Evolutionary conservation across 2,329 filamentous ascomycete species (phyloP), one percentile per base, ranked within the genome.

Genomic region (Cercospora berteroae): DNA sequence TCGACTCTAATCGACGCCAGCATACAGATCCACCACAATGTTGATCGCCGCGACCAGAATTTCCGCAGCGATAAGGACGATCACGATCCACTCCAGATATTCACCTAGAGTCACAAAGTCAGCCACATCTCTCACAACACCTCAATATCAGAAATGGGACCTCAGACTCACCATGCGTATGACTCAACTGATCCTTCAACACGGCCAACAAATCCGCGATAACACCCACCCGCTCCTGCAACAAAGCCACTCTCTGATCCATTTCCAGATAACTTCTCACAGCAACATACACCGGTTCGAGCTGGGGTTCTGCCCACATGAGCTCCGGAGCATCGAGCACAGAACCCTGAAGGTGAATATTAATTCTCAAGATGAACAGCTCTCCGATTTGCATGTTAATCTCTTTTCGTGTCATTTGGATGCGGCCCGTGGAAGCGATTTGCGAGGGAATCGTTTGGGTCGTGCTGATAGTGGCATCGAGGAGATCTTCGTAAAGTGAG

Each of bases 371-470:
- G 77, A 99, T 98, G 80, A 99, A 99, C 63, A 99, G 87, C 82
- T 99, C 94, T 78, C 95, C 95, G 69, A 99, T 97, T 81, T 98
- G 94, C 94, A 98, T 98, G 83, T 98, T 98, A 84, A 99, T 97
- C 78, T 98, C 89, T 67, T 89, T 88, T 52, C 94, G 89, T 67
- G 89, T 93, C 67, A 99, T 87, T 64, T 92, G 90, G 76, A 99
- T 95, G 76, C 94, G 95, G 70, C 95, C 95, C 0, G 94, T 97
- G 71, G 91, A 83, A 2, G 95, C 94, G 73, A 99, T 97, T 79
- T 97, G 92, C 8, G 92, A 90, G 0, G 95, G 95, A 4, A 99
- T 91, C 67, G 96, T 92, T 77, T 96, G 96, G 75, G 94, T 97
- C 1, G 90, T 90, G 72, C 96, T 91, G 74, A 99, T 96, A 2